phyloP scores from a whole-genome alignment of 148 eudicot species.

The Rhododendron griersonianum region DNA sequence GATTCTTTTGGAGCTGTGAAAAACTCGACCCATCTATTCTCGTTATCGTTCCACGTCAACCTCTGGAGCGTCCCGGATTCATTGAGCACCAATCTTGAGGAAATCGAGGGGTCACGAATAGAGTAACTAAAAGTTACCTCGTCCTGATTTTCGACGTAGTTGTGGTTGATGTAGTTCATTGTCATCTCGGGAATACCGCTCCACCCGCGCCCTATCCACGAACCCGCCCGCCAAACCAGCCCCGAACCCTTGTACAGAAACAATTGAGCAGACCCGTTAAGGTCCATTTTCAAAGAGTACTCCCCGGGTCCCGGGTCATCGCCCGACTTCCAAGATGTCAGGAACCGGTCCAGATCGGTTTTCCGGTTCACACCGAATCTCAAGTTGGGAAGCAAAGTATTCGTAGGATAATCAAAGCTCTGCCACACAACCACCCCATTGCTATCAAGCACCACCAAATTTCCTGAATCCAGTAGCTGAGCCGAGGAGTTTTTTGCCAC shows the following conservation, averaged over 20 bases:
- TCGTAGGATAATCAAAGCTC: slow-evolving; percentile 48
- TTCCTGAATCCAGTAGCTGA: slow-evolving; percentile 36
- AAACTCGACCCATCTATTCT: slow-evolving; percentile 24
- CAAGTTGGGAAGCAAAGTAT: slow-evolving; percentile 41
- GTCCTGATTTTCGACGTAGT: neutral
- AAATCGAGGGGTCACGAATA: neutral
- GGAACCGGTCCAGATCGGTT: slow-evolving; percentile 28
- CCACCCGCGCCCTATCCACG: slow-evolving; percentile 15
- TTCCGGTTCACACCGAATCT: slow-evolving; percentile 33
- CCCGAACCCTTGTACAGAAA: neutral
- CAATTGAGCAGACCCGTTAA: slow-evolving; percentile 1
- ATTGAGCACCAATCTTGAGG: neutral
- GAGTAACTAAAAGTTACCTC: neutral
- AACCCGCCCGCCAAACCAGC: slow-evolving; percentile 13
- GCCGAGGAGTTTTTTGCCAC: slow-evolving; percentile 8
- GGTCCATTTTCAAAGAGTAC: neutral
- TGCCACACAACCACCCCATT: slow-evolving; percentile 32
- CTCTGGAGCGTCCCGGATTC: neutral
- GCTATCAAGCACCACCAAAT: slow-evolving; percentile 25
- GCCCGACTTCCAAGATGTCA: slow-evolving; percentile 14
- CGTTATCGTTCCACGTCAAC: slow-evolving; percentile 33
- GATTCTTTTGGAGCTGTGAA: slow-evolving; percentile 34
- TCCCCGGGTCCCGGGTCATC: slow-evolving; percentile 20
- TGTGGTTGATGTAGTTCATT: neutral
- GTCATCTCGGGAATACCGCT: slow-evolving; percentile 16